Evolutionary conservation across 106 monocot species (phyloP).

Genomic region (Apostasia shenzhenica): DNA sequence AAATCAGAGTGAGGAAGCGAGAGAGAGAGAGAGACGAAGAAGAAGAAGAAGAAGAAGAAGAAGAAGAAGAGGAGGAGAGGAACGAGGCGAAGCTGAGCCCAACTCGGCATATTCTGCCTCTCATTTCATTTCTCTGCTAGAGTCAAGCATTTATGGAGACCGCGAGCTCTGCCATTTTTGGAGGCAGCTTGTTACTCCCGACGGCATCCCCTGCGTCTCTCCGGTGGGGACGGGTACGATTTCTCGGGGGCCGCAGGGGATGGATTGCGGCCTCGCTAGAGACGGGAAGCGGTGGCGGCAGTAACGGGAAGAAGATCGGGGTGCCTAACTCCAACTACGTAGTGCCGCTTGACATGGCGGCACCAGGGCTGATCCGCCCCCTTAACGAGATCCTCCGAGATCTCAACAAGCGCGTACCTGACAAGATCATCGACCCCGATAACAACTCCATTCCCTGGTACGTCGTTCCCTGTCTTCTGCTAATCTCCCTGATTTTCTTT

Average conservation of each 20-base stretch:
- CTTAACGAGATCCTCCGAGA: conserved; percentile 81
- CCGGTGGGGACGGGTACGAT: neutral
- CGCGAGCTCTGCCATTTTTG: neutral
- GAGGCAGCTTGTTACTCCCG: neutral
- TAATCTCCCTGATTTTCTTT: neutral
- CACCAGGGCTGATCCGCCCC: conserved; percentile 45
- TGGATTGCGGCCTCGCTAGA: conserved; percentile 1
- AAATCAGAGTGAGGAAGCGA: neutral
- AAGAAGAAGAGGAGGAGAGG: neutral
- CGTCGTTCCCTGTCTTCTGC: neutral
- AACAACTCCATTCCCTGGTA: conserved; percentile 83
- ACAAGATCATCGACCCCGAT: conserved; percentile 46
- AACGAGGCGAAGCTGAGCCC: neutral
- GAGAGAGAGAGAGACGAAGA: too few relatives aligned
- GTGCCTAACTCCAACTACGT: conserved; percentile 70
- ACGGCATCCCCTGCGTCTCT: neutral
- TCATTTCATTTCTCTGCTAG: neutral
- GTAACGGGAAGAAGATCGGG: conserved; percentile 14
- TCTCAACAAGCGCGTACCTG: conserved; percentile 88
- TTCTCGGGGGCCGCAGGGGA: neutral
- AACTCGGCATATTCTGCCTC: neutral
- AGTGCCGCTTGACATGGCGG: conserved; percentile 67
- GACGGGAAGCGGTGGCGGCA: neutral
- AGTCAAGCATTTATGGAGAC: conserved; percentile 1
- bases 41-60: too few relatives aligned